These are phyloP conservation scores for Solioccasus polychromus DNA, from an alignment of 768 basidiomycete genomes.

Conservation along the genomic window DNA sequence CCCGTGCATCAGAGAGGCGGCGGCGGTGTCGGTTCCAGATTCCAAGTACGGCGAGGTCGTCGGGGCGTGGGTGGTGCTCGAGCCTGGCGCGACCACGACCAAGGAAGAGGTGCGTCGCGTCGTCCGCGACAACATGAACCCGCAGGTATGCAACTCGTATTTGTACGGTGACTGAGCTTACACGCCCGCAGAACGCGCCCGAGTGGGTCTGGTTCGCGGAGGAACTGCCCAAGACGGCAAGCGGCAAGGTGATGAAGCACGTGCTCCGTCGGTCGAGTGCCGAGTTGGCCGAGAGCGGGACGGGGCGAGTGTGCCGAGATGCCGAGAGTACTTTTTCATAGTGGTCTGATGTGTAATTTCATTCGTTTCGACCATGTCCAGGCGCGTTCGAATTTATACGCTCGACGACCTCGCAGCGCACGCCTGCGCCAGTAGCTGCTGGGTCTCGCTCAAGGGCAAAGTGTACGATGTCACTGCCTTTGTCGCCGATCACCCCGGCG, in stretches of 20 bases:
- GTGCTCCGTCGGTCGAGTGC: conserved; percentile 67
- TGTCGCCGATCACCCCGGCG: conserved; percentile 88
- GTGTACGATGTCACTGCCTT: conserved; percentile 91
- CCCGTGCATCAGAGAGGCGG: conserved; percentile 63
- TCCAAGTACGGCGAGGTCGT: conserved; percentile 71
- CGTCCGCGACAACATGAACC: conserved; percentile 67
- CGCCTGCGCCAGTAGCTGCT: conserved; percentile 61
- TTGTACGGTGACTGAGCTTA: conserved; percentile 2
- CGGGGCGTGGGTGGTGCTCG: conserved; percentile 71
- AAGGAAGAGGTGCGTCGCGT: conserved; percentile 51
- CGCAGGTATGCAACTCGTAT: conserved; percentile 50
- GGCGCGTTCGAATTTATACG: conserved; percentile 71
- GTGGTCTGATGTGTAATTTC: conserved; percentile 8
- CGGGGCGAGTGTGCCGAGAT: conserved; percentile 34
- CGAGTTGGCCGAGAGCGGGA: conserved; percentile 43
- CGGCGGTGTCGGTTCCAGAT: conserved; percentile 71
- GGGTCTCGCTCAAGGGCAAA: conserved; percentile 76
- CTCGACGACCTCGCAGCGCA: conserved; percentile 71
- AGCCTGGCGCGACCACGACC: conserved; percentile 35
- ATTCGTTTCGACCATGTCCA: conserved; percentile 47
- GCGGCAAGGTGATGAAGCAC: conserved; percentile 86
- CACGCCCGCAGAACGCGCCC: conserved; percentile 59
- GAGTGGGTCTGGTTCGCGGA: conserved; percentile 76
- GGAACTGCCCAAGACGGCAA: conserved; percentile 81
- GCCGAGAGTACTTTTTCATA: conserved; percentile 14